Conservation (phyloP, 148 eudicot species). For the Tetragonia tetragonoides region DNA sequence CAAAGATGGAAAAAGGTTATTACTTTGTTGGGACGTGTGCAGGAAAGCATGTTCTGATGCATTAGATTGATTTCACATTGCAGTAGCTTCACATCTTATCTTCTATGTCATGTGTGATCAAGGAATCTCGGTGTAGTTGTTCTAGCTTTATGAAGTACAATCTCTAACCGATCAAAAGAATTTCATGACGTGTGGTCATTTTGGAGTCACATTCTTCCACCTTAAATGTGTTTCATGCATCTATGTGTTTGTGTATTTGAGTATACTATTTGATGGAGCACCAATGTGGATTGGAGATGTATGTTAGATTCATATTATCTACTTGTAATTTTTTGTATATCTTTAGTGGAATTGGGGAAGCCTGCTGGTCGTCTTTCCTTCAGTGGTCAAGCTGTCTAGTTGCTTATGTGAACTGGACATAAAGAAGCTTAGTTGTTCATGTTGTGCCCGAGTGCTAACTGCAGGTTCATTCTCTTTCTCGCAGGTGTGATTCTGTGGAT, state of each 20-base stretch:
- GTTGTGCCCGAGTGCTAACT: not conserved
- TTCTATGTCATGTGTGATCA: not conserved
- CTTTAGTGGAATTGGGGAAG: not conserved
- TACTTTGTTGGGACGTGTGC: not conserved
- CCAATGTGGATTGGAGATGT: no score
- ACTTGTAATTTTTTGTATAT: no score
- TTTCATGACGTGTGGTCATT: not conserved
- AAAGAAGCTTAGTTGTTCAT: not conserved
- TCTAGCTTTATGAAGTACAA: not conserved
- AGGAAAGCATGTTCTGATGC: not conserved
- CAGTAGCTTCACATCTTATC: not conserved
- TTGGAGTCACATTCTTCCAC: not conserved
- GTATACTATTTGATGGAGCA: no score
- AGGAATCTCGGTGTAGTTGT: not conserved
- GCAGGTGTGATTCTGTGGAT: conserved; percentile 37
- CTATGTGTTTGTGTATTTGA: no score
- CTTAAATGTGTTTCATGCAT: no score
- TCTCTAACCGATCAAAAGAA: not conserved
- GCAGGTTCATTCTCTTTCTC: conserved; percentile 10
- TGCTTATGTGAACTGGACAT: not conserved
- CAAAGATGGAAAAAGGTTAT: conserved; percentile 50
- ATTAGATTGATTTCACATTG: not conserved
- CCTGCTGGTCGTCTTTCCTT: not conserved
- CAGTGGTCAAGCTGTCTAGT: not conserved
- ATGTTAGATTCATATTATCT: no score